Evolutionary conservation across 2,329 filamentous ascomycete species (phyloP), one percentile per base, ranked within the genome.

Genomic region (Colletotrichum zoysiae): DNA sequence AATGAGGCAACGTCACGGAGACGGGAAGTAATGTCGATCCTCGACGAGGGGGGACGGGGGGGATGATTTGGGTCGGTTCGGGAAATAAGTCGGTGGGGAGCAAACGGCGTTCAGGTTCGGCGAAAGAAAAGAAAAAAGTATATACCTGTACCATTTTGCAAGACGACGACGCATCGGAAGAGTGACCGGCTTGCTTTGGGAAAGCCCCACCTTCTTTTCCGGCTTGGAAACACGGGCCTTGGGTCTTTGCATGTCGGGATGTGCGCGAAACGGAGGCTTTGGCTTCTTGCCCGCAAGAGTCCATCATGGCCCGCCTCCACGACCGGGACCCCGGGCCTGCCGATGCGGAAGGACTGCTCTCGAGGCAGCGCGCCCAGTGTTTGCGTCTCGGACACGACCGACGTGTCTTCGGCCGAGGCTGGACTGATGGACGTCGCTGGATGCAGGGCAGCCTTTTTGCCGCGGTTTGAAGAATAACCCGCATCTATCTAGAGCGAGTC

Each of bases 1-100:
- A 60, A 69, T 74, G 33, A 84, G 71, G 1, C 81, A 83, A 72
- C 83, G 40, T 14, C 48, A 2, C 20, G 6, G 42, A 57, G 20
- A n/a, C 20, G 8, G 23, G 30, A 42, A 50, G 20, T 62, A 67
- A 57, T 62, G 48, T 57, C 7, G 44, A 58, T 33, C n/a, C 51
- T 5, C 26, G 16, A 23, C 8, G 3, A n/a, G 3, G 8, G 46
- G 6, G 3, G 46, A 1, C 2, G 46, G 14, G 18, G 16, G 1
- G 33, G 9, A 23, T 30, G 20, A 11, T 7, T 8, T 20, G 46
- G 18, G 3, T 40, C 26, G 63, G 35, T 5, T 42, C 16, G 44
- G 35, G 35, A 26, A 20, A n/a, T n/a, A 26, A 42, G 35, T 26
- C 35, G 5, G 23, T 7, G n/a, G 46, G 58, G 53, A 68, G 65